Conservation (phyloP, 495 filamentous ascomycete species). For the Penicillium verhagenii region DNA sequence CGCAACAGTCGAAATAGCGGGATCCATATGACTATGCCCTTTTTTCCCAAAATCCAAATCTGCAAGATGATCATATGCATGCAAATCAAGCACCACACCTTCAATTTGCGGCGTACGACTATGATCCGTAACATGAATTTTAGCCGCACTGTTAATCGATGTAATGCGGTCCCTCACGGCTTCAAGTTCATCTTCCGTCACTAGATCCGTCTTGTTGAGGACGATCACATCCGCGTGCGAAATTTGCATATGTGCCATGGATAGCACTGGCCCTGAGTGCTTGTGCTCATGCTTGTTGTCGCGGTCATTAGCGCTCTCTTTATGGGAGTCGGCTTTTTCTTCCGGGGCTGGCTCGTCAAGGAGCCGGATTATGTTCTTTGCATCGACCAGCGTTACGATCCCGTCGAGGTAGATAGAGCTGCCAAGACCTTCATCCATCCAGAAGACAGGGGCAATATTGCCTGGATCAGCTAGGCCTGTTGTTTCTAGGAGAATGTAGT, state of each 20-base stretch:
- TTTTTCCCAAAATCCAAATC: conserved; percentile 62
- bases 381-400: conserved; percentile 94
- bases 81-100: conserved; percentile 81
- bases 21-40: conserved; percentile 81
- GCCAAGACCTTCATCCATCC: conserved; percentile 92
- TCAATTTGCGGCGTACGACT: conserved; percentile 79
- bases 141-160: conserved; percentile 88
- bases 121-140: conserved; percentile 75
- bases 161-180: conserved; percentile 63
- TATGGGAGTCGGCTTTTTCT: conserved; percentile 41
- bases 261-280: conserved; percentile 62
- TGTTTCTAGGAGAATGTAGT: conserved; percentile 97
- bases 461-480: conserved; percentile 94
- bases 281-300: conserved; percentile 48
- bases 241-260: conserved; percentile 93
- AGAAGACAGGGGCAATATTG: conserved; percentile 93
- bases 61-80: conserved; percentile 84
- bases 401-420: conserved; percentile 95
- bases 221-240: conserved; percentile 96
- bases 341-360: conserved; percentile 72
- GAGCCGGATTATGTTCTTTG: conserved; percentile 80
- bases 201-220: conserved; percentile 91
- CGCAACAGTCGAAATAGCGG: conserved; percentile 83
- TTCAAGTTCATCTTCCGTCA: conserved; percentile 65
- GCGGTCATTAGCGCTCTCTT: conserved; percentile 19